Evolutionary conservation across 768 basidiomycete species (phyloP).

Genomic region (Hortiboletus campestris): DNA sequence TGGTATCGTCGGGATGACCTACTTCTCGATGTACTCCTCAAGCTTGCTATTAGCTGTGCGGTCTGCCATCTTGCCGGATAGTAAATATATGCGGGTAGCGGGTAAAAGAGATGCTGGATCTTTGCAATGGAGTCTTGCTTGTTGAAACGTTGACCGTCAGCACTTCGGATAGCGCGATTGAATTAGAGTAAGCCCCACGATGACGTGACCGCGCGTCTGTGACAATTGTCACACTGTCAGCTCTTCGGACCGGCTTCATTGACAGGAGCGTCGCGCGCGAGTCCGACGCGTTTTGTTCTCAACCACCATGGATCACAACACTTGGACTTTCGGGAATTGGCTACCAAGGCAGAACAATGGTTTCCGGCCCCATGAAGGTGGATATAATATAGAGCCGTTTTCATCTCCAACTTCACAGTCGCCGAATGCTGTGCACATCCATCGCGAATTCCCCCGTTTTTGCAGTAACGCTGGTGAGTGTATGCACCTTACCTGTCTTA

Average conservation of each 20-base stretch:
- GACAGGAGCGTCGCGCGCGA: neutral
- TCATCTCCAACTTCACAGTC: constrained; percentile 11
- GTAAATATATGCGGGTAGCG: constrained; percentile 12
- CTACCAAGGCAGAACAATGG: neutral
- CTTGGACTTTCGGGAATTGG: neutral
- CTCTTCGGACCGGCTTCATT: neutral
- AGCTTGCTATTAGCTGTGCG: constrained; percentile 49
- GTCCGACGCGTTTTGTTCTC: constrained; percentile 6
- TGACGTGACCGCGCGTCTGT: constrained; percentile 28
- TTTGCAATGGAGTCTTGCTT: neutral
- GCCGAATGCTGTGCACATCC: constrained; percentile 1
- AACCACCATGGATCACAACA: constrained; percentile 16
- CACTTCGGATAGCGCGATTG: constrained; percentile 2
- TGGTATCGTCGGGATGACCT: constrained; percentile 18
- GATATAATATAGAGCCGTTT: neutral
- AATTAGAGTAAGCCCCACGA: constrained; percentile 1
- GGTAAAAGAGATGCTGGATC: neutral
- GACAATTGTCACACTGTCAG: constrained; percentile 26
- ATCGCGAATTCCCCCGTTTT: constrained; percentile 5
- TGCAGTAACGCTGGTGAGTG: constrained; percentile 18
- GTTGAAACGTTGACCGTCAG: neutral
- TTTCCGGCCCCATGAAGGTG: neutral
- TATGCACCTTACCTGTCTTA: constrained; percentile 21
- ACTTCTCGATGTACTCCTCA: constrained; percentile 82
- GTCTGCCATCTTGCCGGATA: constrained; percentile 22